Conservation (phyloP, 2,329 filamentous ascomycete species). For the Escovopsis weberi region DNA sequence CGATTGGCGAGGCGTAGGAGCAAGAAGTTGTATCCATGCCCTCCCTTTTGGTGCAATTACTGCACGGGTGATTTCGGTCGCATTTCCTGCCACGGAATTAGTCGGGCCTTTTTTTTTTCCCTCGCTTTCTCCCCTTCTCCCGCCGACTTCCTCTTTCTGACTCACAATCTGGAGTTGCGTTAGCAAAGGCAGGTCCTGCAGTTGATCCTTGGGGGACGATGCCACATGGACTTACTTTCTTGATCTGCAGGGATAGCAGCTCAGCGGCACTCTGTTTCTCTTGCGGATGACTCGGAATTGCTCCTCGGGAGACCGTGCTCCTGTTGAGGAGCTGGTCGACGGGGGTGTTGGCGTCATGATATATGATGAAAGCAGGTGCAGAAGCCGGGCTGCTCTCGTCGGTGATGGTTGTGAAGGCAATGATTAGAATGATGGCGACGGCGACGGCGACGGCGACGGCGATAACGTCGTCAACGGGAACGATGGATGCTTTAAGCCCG, state of each 20-base stretch:
- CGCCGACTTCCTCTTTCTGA: not conserved
- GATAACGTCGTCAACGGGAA: no score
- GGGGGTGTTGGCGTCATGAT: constrained; percentile 63
- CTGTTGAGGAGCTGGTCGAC: constrained; percentile 63
- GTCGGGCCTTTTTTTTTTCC: not conserved
- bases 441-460: no score
- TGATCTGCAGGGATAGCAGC: constrained; percentile 79
- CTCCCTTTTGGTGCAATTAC: constrained; percentile 88
- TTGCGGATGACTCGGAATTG: constrained; percentile 82
- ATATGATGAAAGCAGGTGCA: no score
- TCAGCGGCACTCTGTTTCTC: constrained; percentile 80
- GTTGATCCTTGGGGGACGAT: not conserved
- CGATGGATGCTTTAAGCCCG: no score
- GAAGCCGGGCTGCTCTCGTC: no score
- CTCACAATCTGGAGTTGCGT: constrained; percentile 23
- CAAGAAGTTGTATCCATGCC: constrained; percentile 68
- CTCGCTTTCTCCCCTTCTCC: not conserved
- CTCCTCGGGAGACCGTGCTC: constrained; percentile 66
- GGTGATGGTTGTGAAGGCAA: no score
- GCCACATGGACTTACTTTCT: constrained; percentile 51
- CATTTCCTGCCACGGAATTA: constrained; percentile 53
- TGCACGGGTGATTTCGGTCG: constrained; percentile 79
- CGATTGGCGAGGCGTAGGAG: constrained; percentile 61
- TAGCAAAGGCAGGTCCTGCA: constrained; percentile 2
- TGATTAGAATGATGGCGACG: no score